phyloP scores from a whole-genome alignment of 441 rosid genomes.

The Bruguiera hainesii region DNA sequence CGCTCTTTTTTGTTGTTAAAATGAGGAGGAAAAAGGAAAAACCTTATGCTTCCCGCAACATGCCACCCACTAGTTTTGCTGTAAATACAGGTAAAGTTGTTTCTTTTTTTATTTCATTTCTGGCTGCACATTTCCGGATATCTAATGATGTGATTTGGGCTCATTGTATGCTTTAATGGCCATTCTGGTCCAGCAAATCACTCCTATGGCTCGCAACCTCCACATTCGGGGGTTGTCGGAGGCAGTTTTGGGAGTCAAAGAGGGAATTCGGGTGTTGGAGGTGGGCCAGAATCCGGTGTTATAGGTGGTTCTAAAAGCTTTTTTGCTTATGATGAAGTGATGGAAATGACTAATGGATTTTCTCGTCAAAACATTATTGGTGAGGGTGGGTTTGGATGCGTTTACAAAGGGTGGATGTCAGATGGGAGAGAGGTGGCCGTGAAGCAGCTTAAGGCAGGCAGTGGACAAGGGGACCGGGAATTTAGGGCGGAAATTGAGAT shows the following conservation, averaged over 20 bases:
- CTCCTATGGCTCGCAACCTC: slow-evolving; percentile 34
- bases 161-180: slow-evolving; percentile 29
- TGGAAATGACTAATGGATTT: slow-evolving; percentile 72
- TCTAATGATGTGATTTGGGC: neutral
- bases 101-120: neutral
- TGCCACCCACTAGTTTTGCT: slow-evolving; percentile 42
- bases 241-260: slow-evolving; percentile 43
- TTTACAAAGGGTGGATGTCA: slow-evolving; percentile 47
- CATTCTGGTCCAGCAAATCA: slow-evolving; percentile 34
- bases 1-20: slow-evolving; percentile 28
- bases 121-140: neutral
- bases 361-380: slow-evolving; percentile 60
- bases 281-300: slow-evolving; percentile 40
- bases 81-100: slow-evolving; percentile 44
- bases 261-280: slow-evolving; percentile 18
- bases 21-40: slow-evolving; percentile 38
- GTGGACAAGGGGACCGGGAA: slow-evolving; percentile 91
- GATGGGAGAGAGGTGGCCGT: slow-evolving; percentile 71
- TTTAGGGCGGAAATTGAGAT: slow-evolving; percentile 92
- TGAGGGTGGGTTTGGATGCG: slow-evolving; percentile 95
- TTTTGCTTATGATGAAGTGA: slow-evolving; percentile 68
- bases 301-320: slow-evolving; percentile 42
- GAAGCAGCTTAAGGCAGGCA: slow-evolving; percentile 78
- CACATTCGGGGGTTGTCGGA: slow-evolving; percentile 21
- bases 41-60: slow-evolving; percentile 31